phyloP scores from a whole-genome alignment of 2,329 filamentous ascomycete species.

The Fusarium sp. region DNA sequence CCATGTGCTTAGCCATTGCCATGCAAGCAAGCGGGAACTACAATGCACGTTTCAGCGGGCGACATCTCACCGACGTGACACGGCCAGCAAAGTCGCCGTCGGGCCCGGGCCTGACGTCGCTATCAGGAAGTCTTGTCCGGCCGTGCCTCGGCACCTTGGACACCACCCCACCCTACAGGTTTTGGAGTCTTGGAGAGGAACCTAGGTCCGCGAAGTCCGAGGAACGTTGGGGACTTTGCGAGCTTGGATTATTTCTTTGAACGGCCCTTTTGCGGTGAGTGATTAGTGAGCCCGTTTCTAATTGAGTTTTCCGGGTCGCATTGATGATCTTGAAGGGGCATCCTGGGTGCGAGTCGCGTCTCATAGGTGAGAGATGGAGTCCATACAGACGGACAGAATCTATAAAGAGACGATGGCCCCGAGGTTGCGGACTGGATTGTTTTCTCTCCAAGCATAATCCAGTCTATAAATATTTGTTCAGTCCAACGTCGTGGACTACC shows the following conservation, averaged over 20 bases:
- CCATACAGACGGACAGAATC: neutral
- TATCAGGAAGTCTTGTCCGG: slow-evolving; percentile 29
- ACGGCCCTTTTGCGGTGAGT: neutral
- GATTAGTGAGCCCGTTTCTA: neutral
- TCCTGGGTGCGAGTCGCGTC: neutral
- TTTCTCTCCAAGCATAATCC: neutral
- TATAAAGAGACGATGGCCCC: neutral
- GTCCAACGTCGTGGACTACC: neutral
- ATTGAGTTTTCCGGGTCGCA: neutral
- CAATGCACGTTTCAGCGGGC: neutral
- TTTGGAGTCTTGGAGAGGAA: neutral
- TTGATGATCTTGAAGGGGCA: neutral
- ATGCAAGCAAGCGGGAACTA: neutral
- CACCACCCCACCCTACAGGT: slow-evolving; percentile 11
- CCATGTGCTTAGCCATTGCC: neutral
- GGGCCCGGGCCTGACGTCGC: slow-evolving; percentile 18
- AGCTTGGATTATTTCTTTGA: neutral
- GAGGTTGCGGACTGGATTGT: neutral
- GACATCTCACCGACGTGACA: slow-evolving; percentile 14
- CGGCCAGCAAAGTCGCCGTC: neutral
- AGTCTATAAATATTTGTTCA: too few relatives aligned
- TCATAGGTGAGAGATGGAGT: neutral
- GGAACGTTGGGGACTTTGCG: neutral
- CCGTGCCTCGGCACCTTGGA: slow-evolving; percentile 28
- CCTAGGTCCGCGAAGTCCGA: neutral